Percentiles rank a stretch among this genome's conserved stretches.
Evolutionary conservation across 2,329 filamentous ascomycete genomes (phyloP).

Genomic region (Sclerotinia borealis): DNA sequence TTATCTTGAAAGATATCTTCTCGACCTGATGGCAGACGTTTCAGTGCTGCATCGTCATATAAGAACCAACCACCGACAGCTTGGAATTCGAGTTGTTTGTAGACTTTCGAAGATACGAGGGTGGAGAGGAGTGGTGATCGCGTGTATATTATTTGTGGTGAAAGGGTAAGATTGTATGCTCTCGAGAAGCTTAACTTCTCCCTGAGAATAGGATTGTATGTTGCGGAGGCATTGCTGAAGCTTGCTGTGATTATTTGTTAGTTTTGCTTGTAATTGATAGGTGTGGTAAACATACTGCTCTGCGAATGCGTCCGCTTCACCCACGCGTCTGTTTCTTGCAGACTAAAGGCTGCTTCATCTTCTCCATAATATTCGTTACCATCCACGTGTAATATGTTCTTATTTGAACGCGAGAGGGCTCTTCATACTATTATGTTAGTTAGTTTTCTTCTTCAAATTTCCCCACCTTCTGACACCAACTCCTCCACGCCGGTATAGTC

Average conservation of each 20-base stretch:
- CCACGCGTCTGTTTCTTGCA: slow-evolving; percentile 78
- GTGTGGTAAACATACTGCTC: slow-evolving; percentile 26
- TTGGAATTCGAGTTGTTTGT: slow-evolving; percentile 86
- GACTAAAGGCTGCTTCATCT: slow-evolving; percentile 74
- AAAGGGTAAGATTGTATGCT: slow-evolving; percentile 75
- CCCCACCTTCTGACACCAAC: neutral
- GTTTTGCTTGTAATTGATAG: slow-evolving; percentile 17
- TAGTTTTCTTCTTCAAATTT: slow-evolving; percentile 46
- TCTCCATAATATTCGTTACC: slow-evolving; percentile 84
- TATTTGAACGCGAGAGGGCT: slow-evolving; percentile 84
- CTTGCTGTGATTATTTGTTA: slow-evolving; percentile 1
- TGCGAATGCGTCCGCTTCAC: slow-evolving; percentile 40
- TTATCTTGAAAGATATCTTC: slow-evolving; percentile 86
- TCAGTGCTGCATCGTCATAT: slow-evolving; percentile 44
- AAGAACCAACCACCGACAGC: slow-evolving; percentile 93
- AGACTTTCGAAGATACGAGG: slow-evolving; percentile 84
- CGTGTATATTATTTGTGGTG: slow-evolving; percentile 81
- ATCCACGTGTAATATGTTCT: slow-evolving; percentile 87
- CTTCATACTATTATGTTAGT: slow-evolving; percentile 67
- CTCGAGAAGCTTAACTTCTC: slow-evolving; percentile 55
- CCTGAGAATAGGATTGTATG: slow-evolving; percentile 16
- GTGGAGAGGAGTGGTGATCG: slow-evolving; percentile 70
- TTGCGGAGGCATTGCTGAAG: slow-evolving; percentile 28
- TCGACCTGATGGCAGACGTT: slow-evolving; percentile 76
- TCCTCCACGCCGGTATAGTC: slow-evolving; percentile 3